These are phyloP conservation scores for Suhomyces vadensis DNA, from an alignment of 805 yeast genomes.

Conservation along the genomic window DNA sequence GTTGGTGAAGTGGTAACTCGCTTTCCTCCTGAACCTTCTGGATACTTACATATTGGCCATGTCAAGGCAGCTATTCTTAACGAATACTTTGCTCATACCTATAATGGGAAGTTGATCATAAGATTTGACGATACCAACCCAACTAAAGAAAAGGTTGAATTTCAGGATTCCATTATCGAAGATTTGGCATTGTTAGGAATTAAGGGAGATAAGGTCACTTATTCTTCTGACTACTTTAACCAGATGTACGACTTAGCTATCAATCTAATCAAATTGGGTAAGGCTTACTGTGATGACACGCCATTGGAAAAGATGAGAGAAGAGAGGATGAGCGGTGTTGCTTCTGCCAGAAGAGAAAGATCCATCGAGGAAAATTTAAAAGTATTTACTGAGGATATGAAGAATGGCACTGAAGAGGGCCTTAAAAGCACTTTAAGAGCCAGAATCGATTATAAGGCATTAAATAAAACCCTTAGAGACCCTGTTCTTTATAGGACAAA, in stretches of 20 bases:
- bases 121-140: slow-evolving; percentile 99
- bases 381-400: slow-evolving; percentile 89
- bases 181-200: slow-evolving; percentile 89
- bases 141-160: slow-evolving; percentile 91
- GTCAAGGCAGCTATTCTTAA: slow-evolving; percentile 97
- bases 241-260: slow-evolving; percentile 85
- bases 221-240: slow-evolving; percentile 91
- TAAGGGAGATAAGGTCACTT: slow-evolving; percentile 85
- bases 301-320: slow-evolving; percentile 94
- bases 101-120: slow-evolving; percentile 93
- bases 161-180: slow-evolving; percentile 89
- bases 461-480: slow-evolving; percentile 94
- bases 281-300: slow-evolving; percentile 97
- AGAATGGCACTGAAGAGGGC: slow-evolving; percentile 89
- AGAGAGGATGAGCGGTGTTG: slow-evolving; percentile 96
- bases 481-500: slow-evolving; percentile 98
- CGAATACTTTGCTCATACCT: slow-evolving; percentile 93
- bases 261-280: slow-evolving; percentile 87
- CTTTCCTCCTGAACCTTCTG: slow-evolving; percentile 99
- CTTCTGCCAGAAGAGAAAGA: slow-evolving; percentile 89
- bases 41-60: slow-evolving; percentile 97
- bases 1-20: slow-evolving; percentile 96
- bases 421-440: slow-evolving; percentile 92
- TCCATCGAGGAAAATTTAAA: slow-evolving; percentile 87
- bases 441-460: slow-evolving; percentile 85